Evolutionary conservation across 2,329 filamentous ascomycete species (phyloP), one percentile per base, ranked within the genome.

Genomic region (Metarhizium anisopliae): DNA sequence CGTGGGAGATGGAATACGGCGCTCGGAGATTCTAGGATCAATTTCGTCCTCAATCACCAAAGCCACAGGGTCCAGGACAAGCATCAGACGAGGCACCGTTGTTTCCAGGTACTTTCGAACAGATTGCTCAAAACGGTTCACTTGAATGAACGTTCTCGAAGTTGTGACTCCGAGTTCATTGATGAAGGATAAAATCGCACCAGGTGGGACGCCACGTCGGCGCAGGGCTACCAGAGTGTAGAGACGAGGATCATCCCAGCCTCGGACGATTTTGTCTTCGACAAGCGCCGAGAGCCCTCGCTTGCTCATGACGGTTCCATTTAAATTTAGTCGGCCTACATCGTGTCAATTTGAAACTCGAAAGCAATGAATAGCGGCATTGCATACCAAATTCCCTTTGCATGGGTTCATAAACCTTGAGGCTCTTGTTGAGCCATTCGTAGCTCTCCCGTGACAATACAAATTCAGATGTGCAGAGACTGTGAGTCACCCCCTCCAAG

Each of bases 401-500:
- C 89, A 25, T 25, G 25, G 96, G 91, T 65, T 90, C 82, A 71
- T 95, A 95, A 56, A 95, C 85, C 40, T 85, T 88, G 14, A 95
- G 78, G 14, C 83, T 81, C 70, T 90, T 84, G 69, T 94, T 89
- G 38, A 97, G 77, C 83, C 82, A 97, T 66, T 97, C 91, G 67
- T 97, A 99, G 43, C 89, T 94, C 51, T 89, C 85, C 57, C 93
- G 78, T 18, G 89, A 87, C 54, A 89, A 83, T 61, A 91, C 84
- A 65, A 96, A 96, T 69, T 97, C 93, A 2, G 88, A 92, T 0
- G 93, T 97, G 69, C 93, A 97, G 18, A 97, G 78, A n/a, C 87
- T 92, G 25, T 25, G 25, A 25, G 25, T 25, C 25, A 25, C 25
- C 25, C 25, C 25, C 71, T 97, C 94, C 61, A 96, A 89, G 62